Percentiles rank a stretch among this genome's conserved stretches.
phyloP scores from a whole-genome alignment of 108 stramenopile species.

The Skeletonema menzelii region DNA sequence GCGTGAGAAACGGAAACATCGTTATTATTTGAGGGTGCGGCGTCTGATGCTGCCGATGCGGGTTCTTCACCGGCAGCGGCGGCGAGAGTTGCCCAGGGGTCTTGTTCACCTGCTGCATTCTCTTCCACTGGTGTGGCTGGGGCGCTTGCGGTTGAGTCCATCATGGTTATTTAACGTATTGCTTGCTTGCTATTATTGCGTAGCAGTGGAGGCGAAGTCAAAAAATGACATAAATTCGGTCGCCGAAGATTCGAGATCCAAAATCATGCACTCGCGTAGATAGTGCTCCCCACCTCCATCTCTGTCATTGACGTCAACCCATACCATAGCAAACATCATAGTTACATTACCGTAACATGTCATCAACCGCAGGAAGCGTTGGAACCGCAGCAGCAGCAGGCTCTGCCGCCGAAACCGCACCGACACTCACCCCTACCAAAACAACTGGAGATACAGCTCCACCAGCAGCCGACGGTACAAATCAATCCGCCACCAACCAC shows the following conservation, averaged over 20 bases:
- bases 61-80: constrained; percentile 6
- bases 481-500: neutral
- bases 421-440: neutral
- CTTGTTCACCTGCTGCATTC: neutral
- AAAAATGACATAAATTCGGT: no score
- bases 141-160: neutral
- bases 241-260: neutral
- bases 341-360: neutral
- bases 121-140: neutral
- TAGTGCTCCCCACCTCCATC: neutral
- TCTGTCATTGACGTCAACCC: no score
- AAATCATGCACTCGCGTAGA: no score
- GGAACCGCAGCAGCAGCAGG: neutral
- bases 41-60: neutral
- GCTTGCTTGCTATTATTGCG: neutral
- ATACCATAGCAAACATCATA: no score
- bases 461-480: neutral
- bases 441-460: neutral
- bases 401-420: neutral
- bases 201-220: no score
- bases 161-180: neutral
- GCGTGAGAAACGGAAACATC: neutral
- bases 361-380: constrained; percentile 2
- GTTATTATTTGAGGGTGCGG: neutral
- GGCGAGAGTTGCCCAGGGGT: constrained; percentile 3